Conservation (phyloP, 345 rosid genomes). For the Lepidium africanum region DNA sequence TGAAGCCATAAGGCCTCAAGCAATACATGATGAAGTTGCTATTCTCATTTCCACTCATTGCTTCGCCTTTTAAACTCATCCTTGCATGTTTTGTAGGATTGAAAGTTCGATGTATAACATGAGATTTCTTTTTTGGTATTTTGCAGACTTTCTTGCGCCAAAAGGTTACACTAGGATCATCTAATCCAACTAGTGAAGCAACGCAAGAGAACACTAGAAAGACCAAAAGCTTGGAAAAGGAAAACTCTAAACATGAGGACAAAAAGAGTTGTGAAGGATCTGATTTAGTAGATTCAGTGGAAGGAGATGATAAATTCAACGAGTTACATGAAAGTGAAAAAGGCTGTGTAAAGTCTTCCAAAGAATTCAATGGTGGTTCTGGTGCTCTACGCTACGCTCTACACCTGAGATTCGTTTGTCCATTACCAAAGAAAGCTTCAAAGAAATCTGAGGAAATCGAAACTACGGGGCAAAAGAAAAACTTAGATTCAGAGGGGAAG, state of each 20-base stretch:
- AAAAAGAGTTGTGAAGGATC: conserved; percentile 27
- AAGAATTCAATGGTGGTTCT: conserved; percentile 40
- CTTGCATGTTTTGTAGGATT: not conserved
- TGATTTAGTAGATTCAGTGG: conserved; percentile 26
- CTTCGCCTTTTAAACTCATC: not conserved
- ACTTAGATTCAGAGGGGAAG: conserved; percentile 35
- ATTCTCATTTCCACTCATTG: not conserved
- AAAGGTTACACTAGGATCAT: conserved; percentile 70
- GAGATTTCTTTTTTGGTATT: not conserved
- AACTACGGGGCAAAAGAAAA: conserved; percentile 32
- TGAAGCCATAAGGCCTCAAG: not conserved
- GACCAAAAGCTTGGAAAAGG: conserved; percentile 17
- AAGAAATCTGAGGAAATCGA: conserved; percentile 38
- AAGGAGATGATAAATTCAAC: conserved; percentile 19
- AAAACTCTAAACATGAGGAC: not conserved
- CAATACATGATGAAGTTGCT: not conserved
- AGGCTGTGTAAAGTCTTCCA: conserved; percentile 40
- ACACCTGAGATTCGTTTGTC: conserved; percentile 80
- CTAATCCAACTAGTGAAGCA: conserved; percentile 34
- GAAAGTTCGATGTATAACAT: not conserved
- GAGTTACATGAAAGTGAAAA: conserved; percentile 19
- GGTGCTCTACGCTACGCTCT: conserved; percentile 88
- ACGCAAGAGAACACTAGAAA: conserved; percentile 31
- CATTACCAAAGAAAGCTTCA: conserved; percentile 47
- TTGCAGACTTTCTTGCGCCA: conserved; percentile 85